Evolutionary conservation across 192 early-diverging fungal species (phyloP).

Genomic region (Backusella circina): DNA sequence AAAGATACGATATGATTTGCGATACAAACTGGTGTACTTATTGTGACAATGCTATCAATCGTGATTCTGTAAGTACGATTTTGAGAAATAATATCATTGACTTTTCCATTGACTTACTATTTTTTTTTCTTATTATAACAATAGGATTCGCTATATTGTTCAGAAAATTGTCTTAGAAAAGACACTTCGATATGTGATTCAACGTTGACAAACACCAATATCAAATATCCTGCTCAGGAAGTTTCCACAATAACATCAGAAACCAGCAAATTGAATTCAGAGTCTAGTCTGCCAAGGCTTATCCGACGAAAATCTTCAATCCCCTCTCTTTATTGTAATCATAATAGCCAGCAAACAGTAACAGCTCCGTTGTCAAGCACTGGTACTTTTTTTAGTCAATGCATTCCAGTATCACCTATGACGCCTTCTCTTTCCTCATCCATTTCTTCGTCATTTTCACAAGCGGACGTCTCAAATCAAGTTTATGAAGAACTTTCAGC

Average conservation of each 20-base stretch:
- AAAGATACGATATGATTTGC: neutral
- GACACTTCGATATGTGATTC: neutral
- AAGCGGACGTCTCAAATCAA: neutral
- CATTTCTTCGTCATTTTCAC: neutral
- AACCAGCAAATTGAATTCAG: neutral
- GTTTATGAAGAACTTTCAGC: neutral
- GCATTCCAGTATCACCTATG: neutral
- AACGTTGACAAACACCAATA: neutral
- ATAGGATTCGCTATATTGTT: neutral
- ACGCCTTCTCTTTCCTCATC: neutral
- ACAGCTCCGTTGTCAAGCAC: neutral
- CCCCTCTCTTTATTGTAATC: neutral
- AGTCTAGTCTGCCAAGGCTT: neutral
- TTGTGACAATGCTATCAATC: slow-evolving; percentile 12
- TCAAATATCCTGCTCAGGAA: neutral
- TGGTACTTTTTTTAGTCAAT: neutral
- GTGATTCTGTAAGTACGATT: slow-evolving; percentile 9
- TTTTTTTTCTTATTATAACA: neutral
- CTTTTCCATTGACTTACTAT: neutral
- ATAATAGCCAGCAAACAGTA: neutral
- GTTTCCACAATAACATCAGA: neutral
- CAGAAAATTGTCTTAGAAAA: neutral
- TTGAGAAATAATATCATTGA: neutral
- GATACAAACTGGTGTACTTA: slow-evolving; percentile 23
- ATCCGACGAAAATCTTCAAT: neutral